Base-by-base conservation (phyloP, 1,139 yeast species). In the Debaryomyces fabryi region DNA sequence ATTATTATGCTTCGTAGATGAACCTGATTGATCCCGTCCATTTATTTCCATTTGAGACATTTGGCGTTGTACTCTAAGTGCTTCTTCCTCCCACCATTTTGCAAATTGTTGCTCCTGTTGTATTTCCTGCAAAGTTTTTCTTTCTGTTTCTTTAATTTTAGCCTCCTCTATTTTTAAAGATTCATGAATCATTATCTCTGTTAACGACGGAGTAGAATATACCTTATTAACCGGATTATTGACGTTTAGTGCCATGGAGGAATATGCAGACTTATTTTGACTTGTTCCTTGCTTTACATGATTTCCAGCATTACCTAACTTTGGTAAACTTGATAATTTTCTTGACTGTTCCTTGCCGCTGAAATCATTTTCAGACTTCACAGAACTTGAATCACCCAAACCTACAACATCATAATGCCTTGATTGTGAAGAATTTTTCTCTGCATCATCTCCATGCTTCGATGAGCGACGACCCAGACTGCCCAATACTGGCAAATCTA, bases 21-120 rank as follows among this genome's bases (percentile, higher is more conserved):
- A 40, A 46, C 44, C 33, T 41, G 25, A 39, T 20, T 34, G 20
- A 34, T 33, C 12, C 5, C n/a, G 38, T 33, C 37, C 42, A 6
- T 39, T 36, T 12, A 36, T 42, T 13, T 6, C 30, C 29, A 37
- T 39, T 30, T 56, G 46, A 39, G 62, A 67, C 71, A 77, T 67
- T 55, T 73, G 79, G 45, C 62, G 64, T 60, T 86, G 91, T 7
- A 84, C 86, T 43, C 79, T 69, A 18, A 71, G 71, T 35, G 87
- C 74, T 59, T 88, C 96, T 54, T 81, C 83, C 43, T 79, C 86
- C 92, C 95, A 88, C 96, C 96, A 88, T 52, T 69, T 74, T 16
- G 83, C 88, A 68, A 88, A 88, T 59, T 85, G 90, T 59, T 87
- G 89, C 57, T 88, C 96, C 56, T 84, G 83, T 63, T 85, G 90